Evolutionary conservation across 805 yeast species (phyloP).

Genomic region (Blastobotrys americana): DNA sequence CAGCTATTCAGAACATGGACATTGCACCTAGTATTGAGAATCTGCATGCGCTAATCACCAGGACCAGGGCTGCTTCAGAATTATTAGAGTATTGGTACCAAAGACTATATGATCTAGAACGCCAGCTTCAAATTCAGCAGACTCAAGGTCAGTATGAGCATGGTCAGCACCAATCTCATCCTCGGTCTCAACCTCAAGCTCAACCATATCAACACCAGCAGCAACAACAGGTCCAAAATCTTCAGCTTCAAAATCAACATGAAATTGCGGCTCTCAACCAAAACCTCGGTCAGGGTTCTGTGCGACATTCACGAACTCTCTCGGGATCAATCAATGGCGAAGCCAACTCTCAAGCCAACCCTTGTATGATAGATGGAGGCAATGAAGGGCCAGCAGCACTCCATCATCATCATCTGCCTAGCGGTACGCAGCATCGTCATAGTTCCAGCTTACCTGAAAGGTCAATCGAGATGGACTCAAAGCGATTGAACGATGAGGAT

Average conservation of each 20-base stretch:
- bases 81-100: constrained; percentile 19
- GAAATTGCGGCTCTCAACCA: background rate
- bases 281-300: no score
- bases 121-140: constrained; percentile 6
- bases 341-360: background rate
- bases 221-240: constrained; percentile 3
- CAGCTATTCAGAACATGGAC: constrained; percentile 9
- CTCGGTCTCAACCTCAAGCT: constrained; percentile 4
- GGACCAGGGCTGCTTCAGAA: constrained; percentile 15
- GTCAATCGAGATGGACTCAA: background rate
- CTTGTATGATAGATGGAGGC: constrained; percentile 1
- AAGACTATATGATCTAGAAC: constrained; percentile 12
- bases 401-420: constrained; percentile 4
- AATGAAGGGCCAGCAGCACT: constrained; percentile 1
- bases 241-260: constrained; percentile 4
- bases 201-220: constrained; percentile 1
- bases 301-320: background rate
- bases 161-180: constrained; percentile 7
- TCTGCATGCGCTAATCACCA: constrained; percentile 12
- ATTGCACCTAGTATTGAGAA: constrained; percentile 14
- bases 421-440: constrained; percentile 2
- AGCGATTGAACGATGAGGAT: background rate
- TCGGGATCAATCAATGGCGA: background rate
- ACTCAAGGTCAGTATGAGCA: constrained; percentile 8
- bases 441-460: constrained; percentile 1